A percentile compares a stretch with the other conserved stretches of the same genome.
Evolutionary conservation across 1,284 basidiomycete species (phyloP).

Genomic region (Leucoagaricus sp.): DNA sequence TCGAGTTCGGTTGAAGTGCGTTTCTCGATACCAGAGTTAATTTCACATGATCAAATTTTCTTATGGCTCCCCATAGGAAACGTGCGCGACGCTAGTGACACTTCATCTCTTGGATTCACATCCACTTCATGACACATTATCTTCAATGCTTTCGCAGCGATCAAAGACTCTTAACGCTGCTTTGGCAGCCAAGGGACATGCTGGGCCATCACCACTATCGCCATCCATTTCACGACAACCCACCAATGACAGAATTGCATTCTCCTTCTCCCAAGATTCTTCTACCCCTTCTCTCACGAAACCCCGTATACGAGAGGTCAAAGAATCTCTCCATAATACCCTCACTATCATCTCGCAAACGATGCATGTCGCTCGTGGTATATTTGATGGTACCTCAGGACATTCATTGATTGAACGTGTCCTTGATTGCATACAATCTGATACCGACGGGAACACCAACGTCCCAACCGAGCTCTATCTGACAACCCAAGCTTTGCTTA

Average conservation of each 20-base stretch:
- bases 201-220: background rate
- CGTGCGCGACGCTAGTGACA: slow-evolving; percentile 75
- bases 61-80: slow-evolving; percentile 63
- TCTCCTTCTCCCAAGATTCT: slow-evolving; percentile 11
- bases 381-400: slow-evolving; percentile 45
- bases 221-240: background rate
- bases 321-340: slow-evolving; percentile 48
- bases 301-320: slow-evolving; percentile 40
- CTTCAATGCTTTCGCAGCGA: slow-evolving; percentile 72
- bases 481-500: slow-evolving; percentile 62
- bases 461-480: slow-evolving; percentile 59
- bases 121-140: slow-evolving; percentile 71
- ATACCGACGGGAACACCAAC: slow-evolving; percentile 27
- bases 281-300: slow-evolving; percentile 11
- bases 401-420: slow-evolving; percentile 57
- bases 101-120: slow-evolving; percentile 84
- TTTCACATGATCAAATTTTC: background rate
- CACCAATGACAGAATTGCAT: slow-evolving; percentile 5
- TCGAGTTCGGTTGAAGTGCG: slow-evolving; percentile 48
- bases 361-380: slow-evolving; percentile 48
- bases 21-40: background rate
- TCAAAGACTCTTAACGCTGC: slow-evolving; percentile 52
- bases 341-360: slow-evolving; percentile 61
- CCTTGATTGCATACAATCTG: slow-evolving; percentile 60
- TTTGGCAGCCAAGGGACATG: slow-evolving; percentile 3